Percentiles rank a stretch among this genome's conserved stretches.
Evolutionary conservation across 805 yeast genomes (phyloP).

Genomic region (Candida quercuum): DNA sequence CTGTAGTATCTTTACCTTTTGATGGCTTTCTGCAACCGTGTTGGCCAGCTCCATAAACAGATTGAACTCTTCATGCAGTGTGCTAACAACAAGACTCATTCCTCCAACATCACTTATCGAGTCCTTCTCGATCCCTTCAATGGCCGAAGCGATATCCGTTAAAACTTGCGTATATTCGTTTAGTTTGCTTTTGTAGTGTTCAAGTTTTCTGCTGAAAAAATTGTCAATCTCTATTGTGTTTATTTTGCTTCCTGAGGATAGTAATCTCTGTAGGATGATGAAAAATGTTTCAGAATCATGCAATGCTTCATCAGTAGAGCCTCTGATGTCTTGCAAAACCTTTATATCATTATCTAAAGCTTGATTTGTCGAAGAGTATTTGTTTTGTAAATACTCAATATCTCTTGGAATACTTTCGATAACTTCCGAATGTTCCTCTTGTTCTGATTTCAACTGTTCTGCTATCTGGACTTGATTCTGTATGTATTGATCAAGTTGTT

Average conservation of each 20-base stretch:
- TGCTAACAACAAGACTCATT: constrained; percentile 48
- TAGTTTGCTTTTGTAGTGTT: constrained; percentile 34
- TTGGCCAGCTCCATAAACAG: constrained; percentile 74
- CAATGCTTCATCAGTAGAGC: constrained; percentile 32
- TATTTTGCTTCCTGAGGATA: constrained; percentile 50
- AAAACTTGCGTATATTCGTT: constrained; percentile 43
- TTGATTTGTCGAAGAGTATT: constrained; percentile 59
- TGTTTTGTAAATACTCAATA: constrained; percentile 54
- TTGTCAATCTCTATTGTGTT: constrained; percentile 53
- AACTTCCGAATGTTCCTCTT: constrained; percentile 55
- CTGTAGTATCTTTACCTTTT: constrained; percentile 32
- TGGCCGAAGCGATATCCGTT: constrained; percentile 53
- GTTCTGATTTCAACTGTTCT: constrained; percentile 57
- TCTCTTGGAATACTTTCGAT: constrained; percentile 72
- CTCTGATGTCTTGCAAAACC: constrained; percentile 39
- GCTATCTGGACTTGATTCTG: constrained; percentile 71
- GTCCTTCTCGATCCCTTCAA: constrained; percentile 54
- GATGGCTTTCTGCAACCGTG: constrained; percentile 66
- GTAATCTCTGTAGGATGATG: constrained; percentile 45
- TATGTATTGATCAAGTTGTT: constrained; percentile 65
- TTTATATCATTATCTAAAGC: constrained; percentile 48
- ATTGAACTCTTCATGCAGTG: constrained; percentile 62
- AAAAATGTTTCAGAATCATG: constrained; percentile 48
- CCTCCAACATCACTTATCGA: constrained; percentile 36
- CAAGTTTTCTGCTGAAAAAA: constrained; percentile 42